A percentile compares a stretch with the other conserved stretches of the same genome.
Evolutionary conservation across 768 basidiomycete genomes (phyloP).

Genomic region (Suillus bovinus): DNA sequence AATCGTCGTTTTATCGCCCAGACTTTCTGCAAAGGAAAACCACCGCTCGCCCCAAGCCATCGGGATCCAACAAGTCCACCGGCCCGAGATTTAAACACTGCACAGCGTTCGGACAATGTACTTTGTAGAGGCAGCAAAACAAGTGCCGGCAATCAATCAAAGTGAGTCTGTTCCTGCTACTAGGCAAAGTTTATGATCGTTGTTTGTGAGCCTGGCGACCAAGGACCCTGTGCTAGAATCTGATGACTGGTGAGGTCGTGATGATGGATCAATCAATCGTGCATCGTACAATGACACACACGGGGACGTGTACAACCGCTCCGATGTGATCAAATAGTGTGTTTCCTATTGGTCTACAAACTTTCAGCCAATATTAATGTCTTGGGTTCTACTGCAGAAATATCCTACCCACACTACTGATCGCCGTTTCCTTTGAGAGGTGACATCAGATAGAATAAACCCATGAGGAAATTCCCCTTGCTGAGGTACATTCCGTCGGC

Average conservation of each 20-base stretch:
- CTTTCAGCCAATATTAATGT: no score
- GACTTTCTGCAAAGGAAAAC: no score
- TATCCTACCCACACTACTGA: not conserved
- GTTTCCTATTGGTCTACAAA: not conserved
- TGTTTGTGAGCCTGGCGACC: not conserved
- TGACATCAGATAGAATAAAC: not conserved
- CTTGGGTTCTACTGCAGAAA: not conserved
- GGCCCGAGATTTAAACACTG: not conserved
- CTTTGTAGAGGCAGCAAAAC: not conserved
- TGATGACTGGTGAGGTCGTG: not conserved
- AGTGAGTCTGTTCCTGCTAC: not conserved
- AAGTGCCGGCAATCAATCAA: not conserved
- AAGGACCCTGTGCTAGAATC: not conserved
- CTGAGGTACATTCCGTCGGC: not conserved
- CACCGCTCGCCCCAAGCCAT: not conserved
- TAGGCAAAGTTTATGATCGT: not conserved
- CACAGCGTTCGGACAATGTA: not conserved
- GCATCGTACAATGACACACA: not conserved
- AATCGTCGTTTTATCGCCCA: no score
- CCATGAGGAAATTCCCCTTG: not conserved
- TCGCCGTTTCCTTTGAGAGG: not conserved
- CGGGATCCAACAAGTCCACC: not conserved
- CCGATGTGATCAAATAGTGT: not conserved
- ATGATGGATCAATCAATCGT: not conserved
- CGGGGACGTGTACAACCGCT: not conserved